Percentiles rank a stretch among this genome's conserved stretches.
Conservation (phyloP, 495 filamentous ascomycete genomes). For the Xylaria cubensis region DNA sequence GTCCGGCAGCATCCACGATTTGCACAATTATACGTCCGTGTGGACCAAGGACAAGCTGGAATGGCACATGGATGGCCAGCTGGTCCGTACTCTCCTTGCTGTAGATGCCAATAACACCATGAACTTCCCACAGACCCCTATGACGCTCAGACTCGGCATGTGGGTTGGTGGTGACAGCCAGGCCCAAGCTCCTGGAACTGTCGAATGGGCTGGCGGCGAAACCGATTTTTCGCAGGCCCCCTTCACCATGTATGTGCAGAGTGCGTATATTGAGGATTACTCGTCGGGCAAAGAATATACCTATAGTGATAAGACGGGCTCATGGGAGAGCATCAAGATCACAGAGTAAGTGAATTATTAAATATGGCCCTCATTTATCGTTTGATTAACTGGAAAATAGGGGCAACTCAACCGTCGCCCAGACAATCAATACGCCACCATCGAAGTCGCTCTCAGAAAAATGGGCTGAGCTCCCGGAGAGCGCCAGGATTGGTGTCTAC, state of each 20-base stretch:
- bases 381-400: conserved; percentile 43
- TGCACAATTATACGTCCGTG: conserved; percentile 83
- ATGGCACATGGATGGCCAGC: conserved; percentile 74
- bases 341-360: conserved; percentile 54
- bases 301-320: conserved; percentile 70
- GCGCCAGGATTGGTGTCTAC: conserved; percentile 67
- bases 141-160: conserved; percentile 80
- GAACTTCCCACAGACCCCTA: conserved; percentile 84
- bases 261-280: conserved; percentile 69
- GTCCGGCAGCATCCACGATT: conserved; percentile 51
- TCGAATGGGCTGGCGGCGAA: conserved; percentile 80
- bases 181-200: conserved; percentile 54
- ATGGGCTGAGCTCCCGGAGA: conserved; percentile 61
- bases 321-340: conserved; percentile 75
- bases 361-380: neutral
- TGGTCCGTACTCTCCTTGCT: conserved; percentile 71
- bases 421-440: conserved; percentile 49
- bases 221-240: conserved; percentile 74
- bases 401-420: conserved; percentile 67
- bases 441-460: conserved; percentile 59
- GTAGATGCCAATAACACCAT: conserved; percentile 67
- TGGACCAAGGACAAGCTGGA: conserved; percentile 77
- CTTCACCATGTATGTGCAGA: conserved; percentile 79
- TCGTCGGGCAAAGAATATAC: conserved; percentile 70
- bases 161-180: conserved; percentile 85